Evolutionary conservation across 371 early-diverging fungal genomes (phyloP).

Genomic region (Rhizopus delemar): DNA sequence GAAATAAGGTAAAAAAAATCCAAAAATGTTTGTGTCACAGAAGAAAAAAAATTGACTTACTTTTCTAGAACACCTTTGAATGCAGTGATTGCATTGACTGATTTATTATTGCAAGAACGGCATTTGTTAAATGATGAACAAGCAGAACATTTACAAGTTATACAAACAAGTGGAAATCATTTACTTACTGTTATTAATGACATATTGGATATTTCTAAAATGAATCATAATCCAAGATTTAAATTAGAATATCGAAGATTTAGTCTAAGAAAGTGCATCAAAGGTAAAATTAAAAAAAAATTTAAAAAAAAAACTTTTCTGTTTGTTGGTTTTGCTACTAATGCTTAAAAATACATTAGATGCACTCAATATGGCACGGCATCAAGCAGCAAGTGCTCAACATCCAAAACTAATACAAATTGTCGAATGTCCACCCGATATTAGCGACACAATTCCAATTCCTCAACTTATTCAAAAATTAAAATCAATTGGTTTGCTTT

Average conservation of each 20-base stretch:
- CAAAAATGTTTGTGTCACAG: neutral
- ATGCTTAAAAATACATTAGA: constrained; percentile 22
- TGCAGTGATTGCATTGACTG: constrained; percentile 65
- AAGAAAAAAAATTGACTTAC: neutral
- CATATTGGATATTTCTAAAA: constrained; percentile 61
- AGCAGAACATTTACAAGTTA: constrained; percentile 58
- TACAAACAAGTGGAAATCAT: constrained; percentile 65
- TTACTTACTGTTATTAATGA: constrained; percentile 62
- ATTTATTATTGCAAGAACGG: constrained; percentile 55
- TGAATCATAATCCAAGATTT: constrained; percentile 63
- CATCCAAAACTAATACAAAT: constrained; percentile 46
- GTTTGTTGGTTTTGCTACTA: too few relatives aligned
- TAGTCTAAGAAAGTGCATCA: constrained; percentile 60
- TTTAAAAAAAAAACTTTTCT: too few relatives aligned
- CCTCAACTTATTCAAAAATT: constrained; percentile 34
- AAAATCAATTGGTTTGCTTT: constrained; percentile 5
- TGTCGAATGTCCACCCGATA: constrained; percentile 53
- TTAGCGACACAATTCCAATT: constrained; percentile 52
- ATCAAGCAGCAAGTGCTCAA: constrained; percentile 49
- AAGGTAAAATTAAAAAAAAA: constrained; percentile 38
- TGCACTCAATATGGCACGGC: constrained; percentile 54
- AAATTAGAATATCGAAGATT: constrained; percentile 57
- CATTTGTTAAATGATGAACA: constrained; percentile 54
- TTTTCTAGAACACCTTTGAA: constrained; percentile 60
- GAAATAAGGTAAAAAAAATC: constrained; percentile 40